Base-by-base conservation (phyloP, 345 rosid genomes). In the Pistacia vera region DNA sequence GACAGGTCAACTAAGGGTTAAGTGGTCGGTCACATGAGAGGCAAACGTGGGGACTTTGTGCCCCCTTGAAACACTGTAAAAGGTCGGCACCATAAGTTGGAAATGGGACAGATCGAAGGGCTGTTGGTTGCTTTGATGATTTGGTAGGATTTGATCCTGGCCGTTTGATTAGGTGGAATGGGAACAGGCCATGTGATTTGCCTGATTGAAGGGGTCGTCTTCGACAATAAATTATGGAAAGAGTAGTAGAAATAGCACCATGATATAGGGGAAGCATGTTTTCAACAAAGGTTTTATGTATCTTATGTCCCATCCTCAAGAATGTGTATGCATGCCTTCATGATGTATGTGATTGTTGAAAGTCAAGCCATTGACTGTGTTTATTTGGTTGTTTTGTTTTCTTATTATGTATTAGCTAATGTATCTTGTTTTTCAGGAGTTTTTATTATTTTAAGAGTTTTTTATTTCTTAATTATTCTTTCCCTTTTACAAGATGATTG, bases 21-120 rank as follows among this genome's bases (percentile, higher is more conserved):
- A 48, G 35, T 78, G 85, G 95, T 91, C 91, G 95, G 91, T 87
- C 92, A 87, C 91, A 87, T 81, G 89, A 88, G 91, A 83, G 88
- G 84, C 92, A 88, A 76, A 58, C 65, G 82, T 60, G 81, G 92
- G 90, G 81, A 71, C 87, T 73, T 48, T 78, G 66, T 83, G 85
- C 81, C 69, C 78, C 78, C 78, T 78, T 55, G 36, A 62, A 66
- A 30, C 76, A 74, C 80, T 54, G 73, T 65, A 64, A 70, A 77
- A 83, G 85, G 35, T 81, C 85, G 74, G 85, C 89, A 83, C 66
- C 60, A 75, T 73, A 77, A 84, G 85, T 77, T 85, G 83, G 87
- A 75, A 51, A 52, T 36, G 80, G 87, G 85, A 85, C 90, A 86
- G 75, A 85, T 88, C 89, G 57, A 18, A 80, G 46, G 82, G 90